Base-by-base conservation (phyloP, 371 early-diverging fungal genomes). In the Smittium culicis region DNA sequence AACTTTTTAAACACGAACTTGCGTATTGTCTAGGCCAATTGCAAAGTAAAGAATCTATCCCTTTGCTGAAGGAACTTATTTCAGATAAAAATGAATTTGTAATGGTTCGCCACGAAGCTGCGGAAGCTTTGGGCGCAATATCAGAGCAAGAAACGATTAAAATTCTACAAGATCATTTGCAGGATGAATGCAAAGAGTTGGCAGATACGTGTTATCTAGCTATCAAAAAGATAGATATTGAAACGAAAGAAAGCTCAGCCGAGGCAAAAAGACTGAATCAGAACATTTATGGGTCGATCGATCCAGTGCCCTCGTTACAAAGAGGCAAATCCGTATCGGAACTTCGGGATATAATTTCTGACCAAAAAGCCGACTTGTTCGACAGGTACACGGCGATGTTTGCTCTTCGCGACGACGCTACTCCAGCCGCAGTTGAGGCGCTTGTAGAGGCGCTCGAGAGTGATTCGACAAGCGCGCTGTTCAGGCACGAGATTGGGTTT, bases 1-100 rank as follows among this genome's bases (percentile, higher is more conserved):
- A 93, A 45, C 82, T 99, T 60, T 83, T 99, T 66, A 94, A 96
- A 79, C 99, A 99, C 76, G 99, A 99, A 80, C 79, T 98, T 57
- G 99, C 99, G 65, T 99, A 99, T 78, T 93, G 94, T 64, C 82
- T 99, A 67, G 99, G 99, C 64, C 99, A 99, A 80, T 98, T 97
- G 88, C 85, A 88, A 73, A 88, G 91, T 72, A 80, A 81, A 34
- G 72, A 77, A n/a, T 93, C 98, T 27, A 86, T 94, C 57, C 80
- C 83, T 0, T 77, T 84, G 25, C 83, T 99, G 25, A 77, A 96
- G n/a, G 78, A 77, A 34, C 70, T 77, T 5, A 73, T 79, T 71
- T 68, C 67, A 28, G 77, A 91, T 69, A 70, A 73, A 56, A 68
- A 77, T 0, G 88, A 96, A 76, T 90, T 94, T 73, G 90, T 90